Conservation (phyloP, 768 basidiomycete genomes). For the Kwoniella mangroviensis region DNA sequence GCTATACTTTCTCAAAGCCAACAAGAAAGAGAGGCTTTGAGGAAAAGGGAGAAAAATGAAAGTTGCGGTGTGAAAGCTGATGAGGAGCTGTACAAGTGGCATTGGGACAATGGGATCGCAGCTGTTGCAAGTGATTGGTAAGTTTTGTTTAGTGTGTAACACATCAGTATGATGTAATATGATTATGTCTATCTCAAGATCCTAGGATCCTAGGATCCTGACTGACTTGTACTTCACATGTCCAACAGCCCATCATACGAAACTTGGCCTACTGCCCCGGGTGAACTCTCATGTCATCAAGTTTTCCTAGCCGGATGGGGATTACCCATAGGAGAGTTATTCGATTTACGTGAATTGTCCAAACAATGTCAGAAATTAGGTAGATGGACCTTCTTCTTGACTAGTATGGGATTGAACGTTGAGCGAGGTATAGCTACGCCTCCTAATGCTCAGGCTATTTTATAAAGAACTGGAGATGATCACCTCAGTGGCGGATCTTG, state of each 20-base stretch:
- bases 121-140: constrained; percentile 34
- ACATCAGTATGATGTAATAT: neutral
- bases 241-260: constrained; percentile 33
- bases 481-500: neutral
- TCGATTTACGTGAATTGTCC: constrained; percentile 33
- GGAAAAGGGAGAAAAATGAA: constrained; percentile 10
- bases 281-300: constrained; percentile 12
- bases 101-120: constrained; percentile 40
- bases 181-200: neutral
- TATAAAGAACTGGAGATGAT: constrained; percentile 4
- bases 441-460: constrained; percentile 41
- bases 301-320: constrained; percentile 41
- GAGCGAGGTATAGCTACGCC: constrained; percentile 43
- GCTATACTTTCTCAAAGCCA: constrained; percentile 13
- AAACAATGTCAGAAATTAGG: constrained; percentile 24
- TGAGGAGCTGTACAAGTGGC: constrained; percentile 37
- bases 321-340: constrained; percentile 41
- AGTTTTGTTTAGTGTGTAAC: neutral
- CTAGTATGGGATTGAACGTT: constrained; percentile 34
- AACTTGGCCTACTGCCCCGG: constrained; percentile 12
- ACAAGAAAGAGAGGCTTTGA: constrained; percentile 2
- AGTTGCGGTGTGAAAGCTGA: constrained; percentile 22
- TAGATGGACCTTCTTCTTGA: constrained; percentile 42
- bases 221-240: neutral
- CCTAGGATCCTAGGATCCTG: too few species aligned